Evolutionary conservation across 208 protist species (phyloP), one percentile per base, ranked within the genome.

Genomic region (Leishmania guyanensis): DNA sequence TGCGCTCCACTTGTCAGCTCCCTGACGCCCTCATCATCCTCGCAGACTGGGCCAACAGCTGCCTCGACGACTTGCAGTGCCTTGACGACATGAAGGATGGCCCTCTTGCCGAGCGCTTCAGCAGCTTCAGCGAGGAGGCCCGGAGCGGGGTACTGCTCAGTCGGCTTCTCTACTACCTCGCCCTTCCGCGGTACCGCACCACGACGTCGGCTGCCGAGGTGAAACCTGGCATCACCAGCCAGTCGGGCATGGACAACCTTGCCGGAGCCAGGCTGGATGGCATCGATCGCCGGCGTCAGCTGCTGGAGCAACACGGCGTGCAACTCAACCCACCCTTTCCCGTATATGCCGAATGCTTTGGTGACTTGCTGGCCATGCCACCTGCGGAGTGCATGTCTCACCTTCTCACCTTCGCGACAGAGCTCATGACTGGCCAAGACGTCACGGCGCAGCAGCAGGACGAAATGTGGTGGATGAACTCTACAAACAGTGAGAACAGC

Each of bases 241-340:
- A 70, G 22, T 53, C 39, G 20, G 73, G 0, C 36, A 69, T 39
- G 46, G 48, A 78, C 71, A 69, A 79, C 64, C 70, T 46, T 48
- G 48, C 73, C 72, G 77, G 76, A 14, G 48, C 76, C 62, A n/a
- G 62, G 36, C 29, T 79, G 20, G 58, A 60, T 43, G 76, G 77
- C 43, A 79, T 86, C n/a, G 85, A 91, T 58, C 87, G 90, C 20
- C 86, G 94, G 8, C 84, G 82, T 43, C 92, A 94, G 75, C 86
- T 98, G 66, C 84, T 98, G 64, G 87, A 94, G 82, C 87, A 92
- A 76, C 84, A 87, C 66, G 89, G 91, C 53, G 93, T 98, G 75
- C 94, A 98, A 87, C 86, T 98, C 3, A 93, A 98, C 56, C 70
- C 90, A 5, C 94, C 94, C 10, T 98, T 94, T 79, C 94, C 94